phyloP scores from a whole-genome alignment of 495 filamentous ascomycete species.

The Parmelia sp. region DNA sequence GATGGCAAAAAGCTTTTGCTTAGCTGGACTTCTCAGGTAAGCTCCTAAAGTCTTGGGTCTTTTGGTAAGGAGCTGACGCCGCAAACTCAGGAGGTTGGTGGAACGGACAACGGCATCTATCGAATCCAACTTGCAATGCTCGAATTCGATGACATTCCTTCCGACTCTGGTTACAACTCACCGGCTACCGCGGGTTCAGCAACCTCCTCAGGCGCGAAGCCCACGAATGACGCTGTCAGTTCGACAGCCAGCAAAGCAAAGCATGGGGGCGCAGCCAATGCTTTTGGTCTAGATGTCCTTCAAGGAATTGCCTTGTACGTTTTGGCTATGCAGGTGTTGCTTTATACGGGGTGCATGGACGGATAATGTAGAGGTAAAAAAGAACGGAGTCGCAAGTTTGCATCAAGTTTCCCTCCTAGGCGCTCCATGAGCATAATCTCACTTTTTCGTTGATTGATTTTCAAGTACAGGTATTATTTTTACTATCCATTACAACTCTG shows the following conservation, averaged over 20 bases:
- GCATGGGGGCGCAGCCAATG: neutral
- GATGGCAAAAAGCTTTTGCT: slow-evolving; percentile 27
- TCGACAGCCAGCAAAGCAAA: neutral
- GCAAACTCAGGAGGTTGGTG: slow-evolving; percentile 15
- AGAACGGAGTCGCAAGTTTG: neutral
- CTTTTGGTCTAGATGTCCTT: neutral
- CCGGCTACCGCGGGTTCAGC: neutral
- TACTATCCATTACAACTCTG: too few relatives aligned
- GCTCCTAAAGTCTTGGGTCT: neutral
- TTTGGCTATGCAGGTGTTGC: neutral
- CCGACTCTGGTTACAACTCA: neutral
- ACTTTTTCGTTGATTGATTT: too few relatives aligned
- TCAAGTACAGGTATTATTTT: too few relatives aligned
- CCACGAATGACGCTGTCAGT: neutral
- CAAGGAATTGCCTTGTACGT: neutral
- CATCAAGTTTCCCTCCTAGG: too few relatives aligned
- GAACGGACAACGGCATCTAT: slow-evolving; percentile 20
- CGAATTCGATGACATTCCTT: slow-evolving; percentile 22
- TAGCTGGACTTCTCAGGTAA: slow-evolving; percentile 28
- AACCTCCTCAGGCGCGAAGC: neutral
- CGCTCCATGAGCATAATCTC: too few relatives aligned
- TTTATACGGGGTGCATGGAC: neutral
- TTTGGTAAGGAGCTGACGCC: slow-evolving; percentile 4
- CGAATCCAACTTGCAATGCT: slow-evolving; percentile 21
- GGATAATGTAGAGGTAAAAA: neutral